These are phyloP conservation scores for Tricholoma sp. DNA, from an alignment of 768 basidiomycete genomes.

Conservation along the genomic window DNA sequence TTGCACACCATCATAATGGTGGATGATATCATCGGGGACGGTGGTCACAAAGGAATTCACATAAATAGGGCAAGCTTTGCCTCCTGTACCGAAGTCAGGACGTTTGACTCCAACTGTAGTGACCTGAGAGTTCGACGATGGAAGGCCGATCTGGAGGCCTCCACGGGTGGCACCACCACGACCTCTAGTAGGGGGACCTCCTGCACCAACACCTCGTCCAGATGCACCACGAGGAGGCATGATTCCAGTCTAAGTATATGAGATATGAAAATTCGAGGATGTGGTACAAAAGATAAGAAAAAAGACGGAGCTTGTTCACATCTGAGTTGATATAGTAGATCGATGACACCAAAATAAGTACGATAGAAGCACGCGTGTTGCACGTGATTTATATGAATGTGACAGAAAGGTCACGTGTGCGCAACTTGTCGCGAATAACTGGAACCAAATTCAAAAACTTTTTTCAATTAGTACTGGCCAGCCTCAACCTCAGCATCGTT, in stretches of 20 bases:
- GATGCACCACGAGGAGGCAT: conserved; percentile 39
- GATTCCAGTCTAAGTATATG: neutral
- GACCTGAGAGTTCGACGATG: conserved; percentile 29
- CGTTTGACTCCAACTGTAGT: conserved; percentile 65
- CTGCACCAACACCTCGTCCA: conserved; percentile 22
- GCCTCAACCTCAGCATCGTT: too few relatives aligned
- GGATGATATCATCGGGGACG: conserved; percentile 58
- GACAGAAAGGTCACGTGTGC: conserved; percentile 13
- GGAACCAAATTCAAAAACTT: too few relatives aligned
- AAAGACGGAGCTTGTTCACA: neutral
- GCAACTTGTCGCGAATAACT: conserved; percentile 8
- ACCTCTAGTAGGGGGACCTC: conserved; percentile 27
- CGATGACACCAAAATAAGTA: conserved; percentile 11
- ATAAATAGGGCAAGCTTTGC: conserved; percentile 32
- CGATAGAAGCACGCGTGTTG: conserved; percentile 9
- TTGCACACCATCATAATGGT: conserved; percentile 73
- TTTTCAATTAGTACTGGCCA: too few relatives aligned
- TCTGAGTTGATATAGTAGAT: conserved; percentile 8
- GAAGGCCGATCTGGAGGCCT: conserved; percentile 21
- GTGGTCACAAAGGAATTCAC: conserved; percentile 64
- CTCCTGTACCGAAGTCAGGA: conserved; percentile 56
- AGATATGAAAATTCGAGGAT: conserved; percentile 6
- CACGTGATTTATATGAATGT: conserved; percentile 6
- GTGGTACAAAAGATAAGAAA: conserved; percentile 6
- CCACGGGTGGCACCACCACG: conserved; percentile 27